Conservation (phyloP, 169 alveolate genomes). For the Perkinsus chesapeaki region DNA sequence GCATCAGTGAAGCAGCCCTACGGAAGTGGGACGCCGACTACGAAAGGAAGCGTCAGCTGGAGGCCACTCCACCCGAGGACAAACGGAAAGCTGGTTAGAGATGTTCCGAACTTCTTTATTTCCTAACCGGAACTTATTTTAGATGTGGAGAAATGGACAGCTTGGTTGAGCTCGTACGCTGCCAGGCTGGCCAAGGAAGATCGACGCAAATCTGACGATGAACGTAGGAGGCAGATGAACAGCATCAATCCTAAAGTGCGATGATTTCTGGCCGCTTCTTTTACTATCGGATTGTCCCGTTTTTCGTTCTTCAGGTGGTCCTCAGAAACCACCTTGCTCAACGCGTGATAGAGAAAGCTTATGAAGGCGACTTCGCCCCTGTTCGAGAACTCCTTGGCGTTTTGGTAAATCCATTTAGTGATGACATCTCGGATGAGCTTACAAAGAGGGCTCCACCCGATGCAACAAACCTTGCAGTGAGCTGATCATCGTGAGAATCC, state of each 20-base stretch:
- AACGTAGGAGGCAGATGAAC: not conserved
- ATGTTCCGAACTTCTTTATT: too few species aligned
- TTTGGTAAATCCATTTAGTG: slow-evolving; percentile 39
- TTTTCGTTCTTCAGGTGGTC: slow-evolving; percentile 21
- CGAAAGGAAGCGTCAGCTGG: not conserved
- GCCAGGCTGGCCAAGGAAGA: not conserved
- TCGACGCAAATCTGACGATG: not conserved
- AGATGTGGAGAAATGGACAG: not conserved
- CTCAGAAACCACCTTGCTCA: slow-evolving; percentile 44
- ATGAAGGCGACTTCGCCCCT: slow-evolving; percentile 32
- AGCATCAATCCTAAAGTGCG: not conserved
- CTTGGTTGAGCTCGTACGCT: not conserved
- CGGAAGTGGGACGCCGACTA: not conserved
- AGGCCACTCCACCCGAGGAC: not conserved
- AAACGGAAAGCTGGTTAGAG: not conserved
- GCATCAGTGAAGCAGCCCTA: not conserved
- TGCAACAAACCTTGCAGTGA: not conserved
- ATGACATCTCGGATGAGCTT: not conserved
- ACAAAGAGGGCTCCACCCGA: not conserved
- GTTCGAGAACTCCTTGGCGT: slow-evolving; percentile 26
- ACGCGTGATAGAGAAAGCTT: slow-evolving; percentile 36
- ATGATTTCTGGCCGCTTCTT: not conserved
- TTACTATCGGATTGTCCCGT: not conserved
- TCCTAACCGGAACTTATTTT: too few species aligned
- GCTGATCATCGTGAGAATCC: not conserved